Percentiles rank a stretch among this genome's conserved stretches.
These are phyloP conservation scores for Colletotrichum aenigma DNA, from an alignment of 2,329 filamentous ascomycete genomes.

Conservation along the genomic window DNA sequence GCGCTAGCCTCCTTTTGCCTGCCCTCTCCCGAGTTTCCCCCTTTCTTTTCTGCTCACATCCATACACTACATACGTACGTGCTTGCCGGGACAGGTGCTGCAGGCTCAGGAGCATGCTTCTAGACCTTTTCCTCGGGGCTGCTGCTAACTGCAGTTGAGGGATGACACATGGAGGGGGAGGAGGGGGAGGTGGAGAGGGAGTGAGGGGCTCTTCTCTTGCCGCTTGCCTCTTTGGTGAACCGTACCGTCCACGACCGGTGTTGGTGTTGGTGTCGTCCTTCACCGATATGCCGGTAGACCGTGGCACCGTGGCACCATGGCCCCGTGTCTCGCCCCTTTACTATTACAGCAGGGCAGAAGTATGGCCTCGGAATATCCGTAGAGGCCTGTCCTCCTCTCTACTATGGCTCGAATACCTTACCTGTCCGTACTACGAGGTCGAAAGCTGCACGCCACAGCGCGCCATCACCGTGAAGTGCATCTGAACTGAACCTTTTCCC, in stretches of 20 bases:
- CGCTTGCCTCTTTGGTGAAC: background rate
- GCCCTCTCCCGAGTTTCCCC: background rate
- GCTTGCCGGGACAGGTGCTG: background rate
- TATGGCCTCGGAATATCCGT: background rate
- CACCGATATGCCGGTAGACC: background rate
- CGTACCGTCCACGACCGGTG: background rate
- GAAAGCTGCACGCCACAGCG: background rate
- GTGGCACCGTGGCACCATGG: background rate
- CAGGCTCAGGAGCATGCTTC: conserved; percentile 8
- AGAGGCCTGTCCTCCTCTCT: background rate
- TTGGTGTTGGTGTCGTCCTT: background rate
- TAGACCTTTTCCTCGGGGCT: conserved; percentile 4
- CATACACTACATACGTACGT: background rate
- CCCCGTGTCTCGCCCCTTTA: background rate
- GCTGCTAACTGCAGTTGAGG: background rate
- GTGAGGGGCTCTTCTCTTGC: background rate
- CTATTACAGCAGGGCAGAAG: background rate
- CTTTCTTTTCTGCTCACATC: background rate
- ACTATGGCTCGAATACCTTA: too few relatives aligned
- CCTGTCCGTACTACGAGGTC: background rate
- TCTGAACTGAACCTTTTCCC: background rate
- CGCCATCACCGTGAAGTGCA: background rate
- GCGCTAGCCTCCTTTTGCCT: background rate
- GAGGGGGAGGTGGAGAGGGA: background rate
- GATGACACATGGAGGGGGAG: background rate